Percentiles rank a stretch among this genome's conserved stretches.
phyloP scores from a whole-genome alignment of 345 rosid species.

The Eucalyptus coolabah region DNA sequence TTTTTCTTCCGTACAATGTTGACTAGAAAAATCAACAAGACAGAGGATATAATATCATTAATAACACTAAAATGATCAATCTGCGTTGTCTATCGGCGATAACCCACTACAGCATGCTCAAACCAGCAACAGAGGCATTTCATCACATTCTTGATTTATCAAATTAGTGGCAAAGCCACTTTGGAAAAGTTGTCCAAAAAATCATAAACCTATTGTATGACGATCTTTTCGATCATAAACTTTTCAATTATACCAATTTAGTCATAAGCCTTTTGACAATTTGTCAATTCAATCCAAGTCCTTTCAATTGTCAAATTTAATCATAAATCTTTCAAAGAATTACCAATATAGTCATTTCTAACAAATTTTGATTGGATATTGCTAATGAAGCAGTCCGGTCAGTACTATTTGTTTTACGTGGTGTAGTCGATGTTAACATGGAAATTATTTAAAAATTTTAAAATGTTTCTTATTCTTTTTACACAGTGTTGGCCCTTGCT shows the following conservation, averaged over 20 bases:
- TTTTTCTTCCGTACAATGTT: neutral
- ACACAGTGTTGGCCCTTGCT: too few species aligned
- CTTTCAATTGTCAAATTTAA: too few species aligned
- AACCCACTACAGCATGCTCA: neutral
- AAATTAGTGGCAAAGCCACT: neutral
- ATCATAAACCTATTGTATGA: too few species aligned
- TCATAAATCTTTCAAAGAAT: too few species aligned
- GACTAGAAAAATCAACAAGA: neutral
- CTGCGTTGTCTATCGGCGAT: neutral
- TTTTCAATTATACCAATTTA: too few species aligned
- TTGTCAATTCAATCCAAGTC: neutral
- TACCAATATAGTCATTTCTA: neutral
- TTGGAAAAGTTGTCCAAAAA: neutral
- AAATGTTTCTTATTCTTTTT: too few species aligned
- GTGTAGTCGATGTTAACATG: neutral
- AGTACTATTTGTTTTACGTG: too few species aligned
- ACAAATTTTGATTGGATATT: neutral
- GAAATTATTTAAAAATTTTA: neutral
- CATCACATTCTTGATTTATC: neutral
- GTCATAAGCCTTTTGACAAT: neutral
- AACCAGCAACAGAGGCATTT: neutral
- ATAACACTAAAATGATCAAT: neutral
- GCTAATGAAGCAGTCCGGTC: accelerated
- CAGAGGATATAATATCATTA: neutral
- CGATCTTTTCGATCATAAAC: too few species aligned